These are phyloP conservation scores for Trichosporon faecale DNA, from an alignment of 1,284 basidiomycete species.

Conservation along the genomic window DNA sequence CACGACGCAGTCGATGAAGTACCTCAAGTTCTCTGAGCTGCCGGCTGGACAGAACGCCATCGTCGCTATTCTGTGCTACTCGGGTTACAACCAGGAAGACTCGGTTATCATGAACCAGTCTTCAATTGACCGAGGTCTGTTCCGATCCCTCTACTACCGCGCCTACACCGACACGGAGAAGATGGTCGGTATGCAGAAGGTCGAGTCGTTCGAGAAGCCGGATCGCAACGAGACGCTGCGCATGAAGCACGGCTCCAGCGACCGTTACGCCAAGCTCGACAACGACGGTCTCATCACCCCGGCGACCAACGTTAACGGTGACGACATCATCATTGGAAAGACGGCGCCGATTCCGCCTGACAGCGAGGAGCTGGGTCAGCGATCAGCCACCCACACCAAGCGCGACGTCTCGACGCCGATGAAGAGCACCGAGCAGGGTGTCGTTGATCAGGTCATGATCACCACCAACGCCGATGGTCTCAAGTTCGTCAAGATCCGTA, in stretches of 20 bases:
- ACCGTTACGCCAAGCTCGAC: slow-evolving; percentile 89
- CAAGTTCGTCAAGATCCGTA: slow-evolving; percentile 98
- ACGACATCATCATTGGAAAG: slow-evolving; percentile 99
- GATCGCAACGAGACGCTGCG: slow-evolving; percentile 87
- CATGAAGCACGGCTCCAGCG: slow-evolving; percentile 87
- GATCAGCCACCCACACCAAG: slow-evolving; percentile 82
- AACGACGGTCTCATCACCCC: slow-evolving; percentile 93
- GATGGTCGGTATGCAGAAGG: slow-evolving; percentile 84
- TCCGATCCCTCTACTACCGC: slow-evolving; percentile 97
- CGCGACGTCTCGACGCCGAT: slow-evolving; percentile 96
- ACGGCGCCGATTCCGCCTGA: slow-evolving; percentile 96
- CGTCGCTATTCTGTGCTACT: slow-evolving; percentile 97
- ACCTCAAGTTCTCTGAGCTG: slow-evolving; percentile 93
- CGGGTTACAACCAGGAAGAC: slow-evolving; percentile 99
- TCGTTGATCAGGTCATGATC: slow-evolving; percentile 94
- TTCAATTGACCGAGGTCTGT: slow-evolving; percentile 94
- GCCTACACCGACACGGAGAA: slow-evolving; percentile 99
- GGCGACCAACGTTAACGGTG: slow-evolving; percentile 89
- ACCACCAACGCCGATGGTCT: slow-evolving; percentile 94
- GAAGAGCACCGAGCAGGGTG: slow-evolving; percentile 96
- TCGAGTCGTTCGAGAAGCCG: slow-evolving; percentile 98
- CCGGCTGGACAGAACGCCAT: slow-evolving; percentile 98
- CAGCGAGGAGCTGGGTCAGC: slow-evolving; percentile 93
- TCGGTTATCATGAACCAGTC: slow-evolving; percentile 99
- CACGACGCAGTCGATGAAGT: slow-evolving; percentile 98